Conservation (phyloP, 306 rosid genomes). For the Cucumis hystrix region DNA sequence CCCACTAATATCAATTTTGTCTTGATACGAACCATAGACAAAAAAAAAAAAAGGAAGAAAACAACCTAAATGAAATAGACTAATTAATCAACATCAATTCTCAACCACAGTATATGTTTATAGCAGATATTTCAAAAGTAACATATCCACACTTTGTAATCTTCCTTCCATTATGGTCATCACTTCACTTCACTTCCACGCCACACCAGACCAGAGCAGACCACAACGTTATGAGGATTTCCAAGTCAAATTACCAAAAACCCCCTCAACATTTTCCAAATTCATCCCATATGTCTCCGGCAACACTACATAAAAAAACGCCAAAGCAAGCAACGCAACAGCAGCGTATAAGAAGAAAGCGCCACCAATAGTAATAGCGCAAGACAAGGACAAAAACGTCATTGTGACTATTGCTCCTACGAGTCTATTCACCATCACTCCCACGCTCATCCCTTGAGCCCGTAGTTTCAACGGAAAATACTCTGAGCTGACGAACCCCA, state of each 20-base stretch:
- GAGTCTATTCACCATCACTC: slow-evolving; percentile 38
- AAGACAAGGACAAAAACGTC: slow-evolving; percentile 50
- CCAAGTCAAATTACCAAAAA: slow-evolving; percentile 44
- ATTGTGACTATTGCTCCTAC: slow-evolving; percentile 48
- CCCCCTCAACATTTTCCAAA: slow-evolving; percentile 60
- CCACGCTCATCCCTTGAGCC: slow-evolving; percentile 62
- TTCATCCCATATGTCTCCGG: slow-evolving; percentile 73
- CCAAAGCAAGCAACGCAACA: slow-evolving; percentile 27
- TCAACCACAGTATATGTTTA: too few relatives aligned
- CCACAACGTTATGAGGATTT: background rate
- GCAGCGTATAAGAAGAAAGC: slow-evolving; percentile 49
- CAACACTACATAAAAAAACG: slow-evolving; percentile 40
- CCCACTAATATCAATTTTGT: too few relatives aligned
- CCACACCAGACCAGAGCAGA: too few relatives aligned
- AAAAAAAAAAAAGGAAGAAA: too few relatives aligned
- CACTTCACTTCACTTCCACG: too few relatives aligned
- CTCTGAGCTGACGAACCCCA: slow-evolving; percentile 63
- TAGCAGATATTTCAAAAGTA: too few relatives aligned
- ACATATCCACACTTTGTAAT: too few relatives aligned
- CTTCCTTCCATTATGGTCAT: too few relatives aligned
- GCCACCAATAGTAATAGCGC: slow-evolving; percentile 50
- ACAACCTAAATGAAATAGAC: too few relatives aligned
- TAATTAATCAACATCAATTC: too few relatives aligned
- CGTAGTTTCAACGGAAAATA: slow-evolving; percentile 61
- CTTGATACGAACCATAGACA: too few relatives aligned